phyloP scores from a whole-genome alignment of 2,329 filamentous ascomycete genomes.

The Nemania sp. region DNA sequence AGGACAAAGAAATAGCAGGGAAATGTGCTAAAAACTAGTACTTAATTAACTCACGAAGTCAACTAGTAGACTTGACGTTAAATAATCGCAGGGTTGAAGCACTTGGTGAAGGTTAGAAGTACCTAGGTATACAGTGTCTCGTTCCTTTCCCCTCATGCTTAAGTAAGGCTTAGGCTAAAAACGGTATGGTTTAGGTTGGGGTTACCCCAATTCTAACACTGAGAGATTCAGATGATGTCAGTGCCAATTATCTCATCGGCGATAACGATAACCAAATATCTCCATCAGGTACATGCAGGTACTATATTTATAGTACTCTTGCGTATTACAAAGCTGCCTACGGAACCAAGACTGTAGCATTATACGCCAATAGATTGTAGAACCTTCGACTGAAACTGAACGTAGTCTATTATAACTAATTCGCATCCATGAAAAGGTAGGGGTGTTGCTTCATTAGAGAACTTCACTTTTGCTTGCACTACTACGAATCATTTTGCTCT shows the following conservation, averaged over 20 bases:
- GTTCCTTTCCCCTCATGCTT: too few relatives aligned
- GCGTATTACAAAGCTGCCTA: slow-evolving; percentile 59
- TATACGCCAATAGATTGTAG: slow-evolving; percentile 40
- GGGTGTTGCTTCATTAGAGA: neutral
- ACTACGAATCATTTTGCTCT: neutral
- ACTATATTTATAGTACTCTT: neutral
- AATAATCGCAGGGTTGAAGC: too few relatives aligned
- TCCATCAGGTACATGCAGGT: neutral
- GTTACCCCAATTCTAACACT: neutral
- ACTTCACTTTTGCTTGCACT: neutral
- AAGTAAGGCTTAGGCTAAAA: too few relatives aligned
- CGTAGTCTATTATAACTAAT: neutral
- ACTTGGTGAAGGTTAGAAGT: too few relatives aligned
- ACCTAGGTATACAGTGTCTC: too few relatives aligned
- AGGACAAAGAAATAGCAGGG: too few relatives aligned
- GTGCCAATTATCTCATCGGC: neutral
- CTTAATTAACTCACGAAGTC: too few relatives aligned
- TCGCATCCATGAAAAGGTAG: slow-evolving; percentile 12
- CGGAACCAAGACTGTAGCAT: neutral
- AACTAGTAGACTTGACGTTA: too few relatives aligned
- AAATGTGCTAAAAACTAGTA: too few relatives aligned
- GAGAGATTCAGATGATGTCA: neutral
- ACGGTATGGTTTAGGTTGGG: too few relatives aligned
- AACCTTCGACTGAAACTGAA: slow-evolving; percentile 38
- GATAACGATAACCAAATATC: neutral